Conservation (phyloP, 2,329 filamentous ascomycete species). For the Escovopsis sp. region DNA sequence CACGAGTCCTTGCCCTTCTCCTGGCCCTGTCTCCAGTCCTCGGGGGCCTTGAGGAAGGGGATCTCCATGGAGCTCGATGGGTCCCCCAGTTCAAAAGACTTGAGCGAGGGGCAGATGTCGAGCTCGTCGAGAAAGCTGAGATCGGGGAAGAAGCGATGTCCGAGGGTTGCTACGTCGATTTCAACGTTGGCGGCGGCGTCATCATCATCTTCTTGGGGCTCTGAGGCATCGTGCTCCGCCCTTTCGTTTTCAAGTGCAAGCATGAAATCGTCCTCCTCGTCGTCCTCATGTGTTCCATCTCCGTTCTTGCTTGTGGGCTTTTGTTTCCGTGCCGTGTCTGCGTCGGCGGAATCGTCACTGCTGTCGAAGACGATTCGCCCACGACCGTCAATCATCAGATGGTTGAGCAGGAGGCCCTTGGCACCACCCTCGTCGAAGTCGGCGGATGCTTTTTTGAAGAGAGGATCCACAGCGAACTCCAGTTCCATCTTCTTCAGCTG, state of each 20-base stretch:
- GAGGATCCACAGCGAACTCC: slow-evolving; percentile 86
- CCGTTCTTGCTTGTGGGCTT: slow-evolving; percentile 25
- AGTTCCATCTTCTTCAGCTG: slow-evolving; percentile 96
- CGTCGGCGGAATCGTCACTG: slow-evolving; percentile 65
- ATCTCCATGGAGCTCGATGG: slow-evolving; percentile 74
- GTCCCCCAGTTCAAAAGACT: slow-evolving; percentile 82
- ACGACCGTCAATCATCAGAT: slow-evolving; percentile 84
- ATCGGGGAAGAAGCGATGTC: slow-evolving; percentile 73
- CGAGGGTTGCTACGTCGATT: slow-evolving; percentile 64
- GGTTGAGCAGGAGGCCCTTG: slow-evolving; percentile 86
- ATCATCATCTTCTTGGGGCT: slow-evolving; percentile 18
- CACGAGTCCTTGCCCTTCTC: slow-evolving; percentile 44
- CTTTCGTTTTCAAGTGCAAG: slow-evolving; percentile 26
- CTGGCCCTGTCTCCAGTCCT: slow-evolving; percentile 65
- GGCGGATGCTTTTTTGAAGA: slow-evolving; percentile 98
- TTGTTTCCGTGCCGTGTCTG: slow-evolving; percentile 17
- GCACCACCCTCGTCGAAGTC: slow-evolving; percentile 98
- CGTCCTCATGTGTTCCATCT: slow-evolving; percentile 20
- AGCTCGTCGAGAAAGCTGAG: slow-evolving; percentile 63
- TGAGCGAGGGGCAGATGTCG: slow-evolving; percentile 88
- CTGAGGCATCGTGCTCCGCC: slow-evolving; percentile 27
- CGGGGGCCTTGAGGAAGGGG: slow-evolving; percentile 76
- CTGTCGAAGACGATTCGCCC: slow-evolving; percentile 97
- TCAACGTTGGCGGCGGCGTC: slow-evolving; percentile 41
- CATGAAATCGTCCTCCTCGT: slow-evolving; percentile 12